phyloP scores from a whole-genome alignment of 1,284 basidiomycete genomes.

The Dichomitus squalens region DNA sequence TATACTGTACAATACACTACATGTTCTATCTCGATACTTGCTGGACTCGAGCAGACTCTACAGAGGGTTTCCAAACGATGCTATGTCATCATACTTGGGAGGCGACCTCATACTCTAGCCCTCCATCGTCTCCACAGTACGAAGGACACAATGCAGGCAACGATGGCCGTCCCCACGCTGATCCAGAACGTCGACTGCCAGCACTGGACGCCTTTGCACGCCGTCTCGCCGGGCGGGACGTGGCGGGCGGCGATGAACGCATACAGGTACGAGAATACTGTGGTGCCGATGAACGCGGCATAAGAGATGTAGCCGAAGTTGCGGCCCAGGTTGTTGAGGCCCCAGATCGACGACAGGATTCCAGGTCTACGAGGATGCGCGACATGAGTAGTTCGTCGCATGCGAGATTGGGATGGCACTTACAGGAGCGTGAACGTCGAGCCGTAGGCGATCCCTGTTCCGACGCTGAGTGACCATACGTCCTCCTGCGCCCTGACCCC shows the following conservation, averaged over 20 bases:
- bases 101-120: not conserved
- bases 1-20: not conserved
- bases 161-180: conserved; percentile 41
- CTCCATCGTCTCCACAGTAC: conserved; percentile 66
- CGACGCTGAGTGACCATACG: conserved; percentile 65
- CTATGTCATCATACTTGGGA: not conserved
- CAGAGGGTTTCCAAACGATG: too few species aligned
- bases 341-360: conserved; percentile 71
- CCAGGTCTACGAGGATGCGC: conserved; percentile 51
- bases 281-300: conserved; percentile 72
- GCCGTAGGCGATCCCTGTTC: conserved; percentile 69
- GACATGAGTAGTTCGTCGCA: not conserved
- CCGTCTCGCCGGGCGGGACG: conserved; percentile 37
- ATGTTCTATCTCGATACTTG: not conserved
- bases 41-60: too few species aligned
- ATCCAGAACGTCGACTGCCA: conserved; percentile 69
- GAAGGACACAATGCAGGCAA: conserved; percentile 46
- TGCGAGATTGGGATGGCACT: conserved; percentile 32
- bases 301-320: conserved; percentile 77
- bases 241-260: conserved; percentile 63
- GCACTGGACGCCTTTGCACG: conserved; percentile 62
- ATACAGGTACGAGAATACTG: conserved; percentile 74
- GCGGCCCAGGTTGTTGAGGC: conserved; percentile 63
- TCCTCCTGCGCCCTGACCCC: conserved; percentile 48
- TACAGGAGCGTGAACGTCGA: conserved; percentile 69